Evolutionary conservation across 352 stramenopile species (phyloP).

Genomic region (Phytophthora pinifolia): DNA sequence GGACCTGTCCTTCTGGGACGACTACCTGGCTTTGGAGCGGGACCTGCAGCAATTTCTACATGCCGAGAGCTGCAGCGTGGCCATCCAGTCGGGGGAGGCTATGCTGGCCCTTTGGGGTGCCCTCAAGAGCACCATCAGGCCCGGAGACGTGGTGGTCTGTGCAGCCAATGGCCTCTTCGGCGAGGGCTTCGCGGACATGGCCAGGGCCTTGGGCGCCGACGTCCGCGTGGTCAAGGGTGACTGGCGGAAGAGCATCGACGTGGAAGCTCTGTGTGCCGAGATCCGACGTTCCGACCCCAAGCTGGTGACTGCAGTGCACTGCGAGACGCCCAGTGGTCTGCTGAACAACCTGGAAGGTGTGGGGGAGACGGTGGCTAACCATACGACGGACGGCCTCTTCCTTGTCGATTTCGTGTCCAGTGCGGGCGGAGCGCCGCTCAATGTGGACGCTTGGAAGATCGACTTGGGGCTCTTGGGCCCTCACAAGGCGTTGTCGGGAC

Average conservation of each 20-base stretch:
- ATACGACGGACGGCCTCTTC: conserved; percentile 54
- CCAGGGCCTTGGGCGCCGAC: conserved; percentile 37
- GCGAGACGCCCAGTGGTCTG: conserved; percentile 51
- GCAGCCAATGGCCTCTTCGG: conserved; percentile 51
- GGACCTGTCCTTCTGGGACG: conserved; percentile 53
- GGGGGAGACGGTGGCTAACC: conserved; percentile 35
- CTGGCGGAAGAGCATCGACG: conserved; percentile 44
- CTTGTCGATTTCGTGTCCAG: conserved; percentile 63
- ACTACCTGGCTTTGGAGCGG: conserved; percentile 48
- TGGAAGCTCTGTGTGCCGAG: conserved; percentile 31
- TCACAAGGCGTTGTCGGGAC: conserved; percentile 51
- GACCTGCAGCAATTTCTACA: conserved; percentile 37
- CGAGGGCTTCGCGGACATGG: conserved; percentile 53
- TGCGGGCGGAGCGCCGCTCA: conserved; percentile 34
- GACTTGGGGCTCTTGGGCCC: conserved; percentile 47
- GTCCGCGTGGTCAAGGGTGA: conserved; percentile 40
- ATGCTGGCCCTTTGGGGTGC: conserved; percentile 59
- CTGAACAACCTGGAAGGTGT: conserved; percentile 46
- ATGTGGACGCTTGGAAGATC: conserved; percentile 45
- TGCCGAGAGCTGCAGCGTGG: conserved; percentile 35
- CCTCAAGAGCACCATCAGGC: conserved; percentile 43
- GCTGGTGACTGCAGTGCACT: conserved; percentile 56
- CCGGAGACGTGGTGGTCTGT: conserved; percentile 48
- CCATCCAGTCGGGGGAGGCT: conserved; percentile 58
- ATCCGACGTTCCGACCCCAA: conserved; percentile 47